These are phyloP conservation scores for Stevia rebaudiana DNA, from an alignment of 140 eudicot species.

Conservation along the genomic window DNA sequence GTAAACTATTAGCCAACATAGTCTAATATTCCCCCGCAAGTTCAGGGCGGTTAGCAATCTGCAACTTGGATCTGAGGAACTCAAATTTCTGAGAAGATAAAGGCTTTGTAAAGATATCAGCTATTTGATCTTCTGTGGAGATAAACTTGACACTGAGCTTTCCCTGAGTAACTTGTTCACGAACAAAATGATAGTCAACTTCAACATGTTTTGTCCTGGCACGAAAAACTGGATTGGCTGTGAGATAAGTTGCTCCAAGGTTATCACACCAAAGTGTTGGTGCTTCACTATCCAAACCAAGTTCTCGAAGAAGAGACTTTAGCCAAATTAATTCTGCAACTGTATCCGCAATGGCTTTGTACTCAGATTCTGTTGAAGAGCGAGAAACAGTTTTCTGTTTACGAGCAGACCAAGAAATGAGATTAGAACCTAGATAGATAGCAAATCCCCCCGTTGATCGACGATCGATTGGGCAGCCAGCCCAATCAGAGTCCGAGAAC, in stretches of 20 bases:
- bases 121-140: background rate
- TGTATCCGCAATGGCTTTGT: background rate
- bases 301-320: background rate
- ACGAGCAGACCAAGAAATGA: background rate
- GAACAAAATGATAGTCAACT: background rate
- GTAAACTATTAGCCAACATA: too few species aligned
- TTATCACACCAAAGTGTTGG: background rate
- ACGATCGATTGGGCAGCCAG: too few species aligned
- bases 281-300: too few species aligned
- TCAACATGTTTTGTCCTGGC: background rate
- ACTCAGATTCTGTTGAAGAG: background rate
- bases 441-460: background rate
- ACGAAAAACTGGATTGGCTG: background rate
- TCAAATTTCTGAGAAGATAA: background rate
- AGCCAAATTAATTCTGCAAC: background rate
- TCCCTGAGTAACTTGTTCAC: background rate
- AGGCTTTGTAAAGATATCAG: background rate
- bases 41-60: background rate
- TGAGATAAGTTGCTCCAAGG: background rate
- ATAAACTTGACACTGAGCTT: background rate
- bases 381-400: background rate
- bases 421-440: background rate
- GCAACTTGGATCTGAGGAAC: background rate
- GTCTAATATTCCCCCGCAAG: background rate
- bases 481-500: background rate